Base-by-base conservation (phyloP, 306 rosid species). In the Pyrus communis region DNA sequence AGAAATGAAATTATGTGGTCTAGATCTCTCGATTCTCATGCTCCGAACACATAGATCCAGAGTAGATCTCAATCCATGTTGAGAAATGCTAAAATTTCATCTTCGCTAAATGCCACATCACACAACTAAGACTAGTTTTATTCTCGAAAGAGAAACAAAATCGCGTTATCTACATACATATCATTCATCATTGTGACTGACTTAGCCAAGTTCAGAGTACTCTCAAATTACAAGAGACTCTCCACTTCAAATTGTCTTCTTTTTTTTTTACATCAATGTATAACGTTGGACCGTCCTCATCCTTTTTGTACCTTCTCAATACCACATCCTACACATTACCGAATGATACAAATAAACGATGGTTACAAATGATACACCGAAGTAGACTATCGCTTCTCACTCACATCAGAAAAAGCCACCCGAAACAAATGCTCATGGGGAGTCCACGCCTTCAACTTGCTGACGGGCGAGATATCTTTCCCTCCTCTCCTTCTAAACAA, bases 401-500 rank as follows among this genome's bases (percentile, higher is more conserved):
- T 55, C 80, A 68, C 21, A 64, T 57, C 67, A 28, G 22, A 76
- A 58, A 57, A 52, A 78, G 61, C 49, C 85, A 54, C 54, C 30
- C 15, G 27, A 68, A 71, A 61, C 66, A 78, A 80, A 74, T 80
- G 25, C 40, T 78, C 85, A 92, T 82, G 84, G 87, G 30, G 97
- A 92, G 78, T 88, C 97, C 76, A 87, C 88, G 74, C 87, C 91
- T 74, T 89, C 98, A 52, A 82, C 96, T 84, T 89, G 97, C 85
- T 92, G 98, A 78, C 81, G 86, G 10, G 98, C 98, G 18, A 95
- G 97, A 67, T 95, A 95, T 85, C 96, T 85, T 88, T 92, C 98
- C 90, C 98, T 84, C 79, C 98, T 86, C 87, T 95, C 98, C 84
- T 95, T 95, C 98, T 92, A 82, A 8, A 86, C 57, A 61, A 80